These are phyloP conservation scores for Narthecium ossifragum DNA, from an alignment of 106 monocot species.

Conservation along the genomic window DNA sequence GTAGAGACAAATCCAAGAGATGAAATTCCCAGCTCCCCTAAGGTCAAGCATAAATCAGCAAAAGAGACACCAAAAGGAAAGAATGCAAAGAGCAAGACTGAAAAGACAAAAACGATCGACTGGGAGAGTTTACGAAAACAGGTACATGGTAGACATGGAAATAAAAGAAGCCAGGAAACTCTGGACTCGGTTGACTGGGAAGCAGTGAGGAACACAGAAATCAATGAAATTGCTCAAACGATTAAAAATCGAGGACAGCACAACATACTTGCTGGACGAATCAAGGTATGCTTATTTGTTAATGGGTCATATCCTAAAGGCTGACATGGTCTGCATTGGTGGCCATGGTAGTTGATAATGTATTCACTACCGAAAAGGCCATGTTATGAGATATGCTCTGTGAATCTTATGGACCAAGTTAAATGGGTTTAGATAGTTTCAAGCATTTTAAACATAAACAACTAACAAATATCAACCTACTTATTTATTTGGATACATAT, in stretches of 20 bases:
- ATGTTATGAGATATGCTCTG: not conserved
- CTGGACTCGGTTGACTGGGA: constrained; percentile 10
- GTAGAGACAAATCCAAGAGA: not conserved
- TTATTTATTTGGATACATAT: no score
- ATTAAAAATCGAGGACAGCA: constrained; percentile 2
- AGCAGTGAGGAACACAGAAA: not conserved
- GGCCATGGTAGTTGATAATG: no score
- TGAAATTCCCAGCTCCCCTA: not conserved
- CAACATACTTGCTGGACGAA: constrained; percentile 4
- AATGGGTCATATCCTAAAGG: not conserved
- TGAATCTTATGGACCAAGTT: not conserved
- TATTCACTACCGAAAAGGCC: not conserved
- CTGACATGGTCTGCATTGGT: not conserved
- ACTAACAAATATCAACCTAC: no score
- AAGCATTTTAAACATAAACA: no score
- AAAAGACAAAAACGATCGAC: not conserved
- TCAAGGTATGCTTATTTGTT: constrained; percentile 4
- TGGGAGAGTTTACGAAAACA: constrained; percentile 1
- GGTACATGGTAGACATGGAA: not conserved
- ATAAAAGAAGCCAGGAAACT: not conserved
- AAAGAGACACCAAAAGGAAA: not conserved
- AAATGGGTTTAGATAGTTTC: no score
- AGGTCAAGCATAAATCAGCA: not conserved
- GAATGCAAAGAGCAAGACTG: not conserved
- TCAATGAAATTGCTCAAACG: not conserved